Conservation (phyloP, 371 early-diverging fungal species). For the Capillidium heterosporum region DNA sequence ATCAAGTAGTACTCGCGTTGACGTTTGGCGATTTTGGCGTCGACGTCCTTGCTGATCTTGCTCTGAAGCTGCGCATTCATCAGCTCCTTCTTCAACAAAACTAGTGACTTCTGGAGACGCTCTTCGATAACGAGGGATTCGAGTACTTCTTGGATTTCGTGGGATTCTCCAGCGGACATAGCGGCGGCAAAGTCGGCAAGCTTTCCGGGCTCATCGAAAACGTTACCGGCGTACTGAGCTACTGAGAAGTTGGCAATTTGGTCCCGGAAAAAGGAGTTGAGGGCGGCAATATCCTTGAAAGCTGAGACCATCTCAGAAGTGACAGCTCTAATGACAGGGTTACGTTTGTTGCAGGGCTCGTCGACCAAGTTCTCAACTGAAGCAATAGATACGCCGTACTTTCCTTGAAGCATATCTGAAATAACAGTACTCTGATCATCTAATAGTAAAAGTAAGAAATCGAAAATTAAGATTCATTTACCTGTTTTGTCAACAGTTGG, state of each 20-base stretch:
- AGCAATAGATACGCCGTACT: constrained; percentile 58
- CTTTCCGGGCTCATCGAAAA: constrained; percentile 85
- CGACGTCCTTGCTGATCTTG: constrained; percentile 90
- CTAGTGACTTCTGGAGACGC: constrained; percentile 73
- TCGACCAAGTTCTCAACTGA: constrained; percentile 75
- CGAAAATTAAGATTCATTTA: neutral
- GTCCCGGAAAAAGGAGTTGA: constrained; percentile 89
- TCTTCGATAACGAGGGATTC: constrained; percentile 77
- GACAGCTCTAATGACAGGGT: constrained; percentile 72
- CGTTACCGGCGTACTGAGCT: constrained; percentile 85
- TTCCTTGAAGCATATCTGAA: constrained; percentile 8
- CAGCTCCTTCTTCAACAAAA: constrained; percentile 89
- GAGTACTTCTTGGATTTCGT: constrained; percentile 82
- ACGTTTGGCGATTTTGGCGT: constrained; percentile 83
- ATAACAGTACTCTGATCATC: neutral
- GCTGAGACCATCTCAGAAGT: constrained; percentile 92
- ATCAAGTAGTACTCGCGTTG: constrained; percentile 94
- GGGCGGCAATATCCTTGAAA: constrained; percentile 80
- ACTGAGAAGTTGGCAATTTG: constrained; percentile 91
- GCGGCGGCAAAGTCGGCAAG: constrained; percentile 95
- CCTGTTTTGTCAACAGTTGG: constrained; percentile 4
- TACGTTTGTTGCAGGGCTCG: constrained; percentile 64
- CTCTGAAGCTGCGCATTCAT: constrained; percentile 90
- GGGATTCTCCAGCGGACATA: constrained; percentile 72
- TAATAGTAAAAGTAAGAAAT: neutral